Evolutionary conservation across 2,329 filamentous ascomycete species (phyloP).

Genomic region (Penicillium occitanis): DNA sequence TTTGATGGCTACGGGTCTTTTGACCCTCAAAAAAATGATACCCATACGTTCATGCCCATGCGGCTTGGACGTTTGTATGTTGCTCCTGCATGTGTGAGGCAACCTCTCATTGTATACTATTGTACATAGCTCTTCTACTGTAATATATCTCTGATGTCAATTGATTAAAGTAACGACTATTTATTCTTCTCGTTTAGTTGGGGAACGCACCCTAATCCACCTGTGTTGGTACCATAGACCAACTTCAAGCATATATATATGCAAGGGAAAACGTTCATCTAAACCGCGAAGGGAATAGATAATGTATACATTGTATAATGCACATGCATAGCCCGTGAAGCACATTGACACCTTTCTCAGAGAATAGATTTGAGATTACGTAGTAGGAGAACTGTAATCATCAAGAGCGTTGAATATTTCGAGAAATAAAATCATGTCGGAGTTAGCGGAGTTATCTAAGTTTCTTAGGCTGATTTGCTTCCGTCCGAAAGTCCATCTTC

Average conservation of each 20-base stretch:
- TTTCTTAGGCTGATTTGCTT: neutral
- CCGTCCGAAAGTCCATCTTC: neutral
- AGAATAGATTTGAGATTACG: too few species aligned
- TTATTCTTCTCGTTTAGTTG: too few species aligned
- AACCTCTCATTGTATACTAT: neutral
- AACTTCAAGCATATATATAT: too few species aligned
- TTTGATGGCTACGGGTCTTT: neutral
- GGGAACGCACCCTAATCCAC: too few species aligned
- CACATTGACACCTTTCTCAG: too few species aligned
- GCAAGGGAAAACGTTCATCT: too few species aligned
- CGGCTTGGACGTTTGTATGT: neutral
- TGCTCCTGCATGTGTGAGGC: neutral
- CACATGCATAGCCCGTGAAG: too few species aligned
- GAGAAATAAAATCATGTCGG: neutral
- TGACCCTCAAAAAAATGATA: slow-evolving; percentile 14
- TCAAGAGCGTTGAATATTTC: neutral
- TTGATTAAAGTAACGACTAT: neutral
- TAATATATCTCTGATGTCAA: neutral
- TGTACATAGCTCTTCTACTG: neutral
- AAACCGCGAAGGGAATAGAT: too few species aligned
- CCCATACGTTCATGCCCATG: slow-evolving; percentile 4
- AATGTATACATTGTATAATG: too few species aligned
- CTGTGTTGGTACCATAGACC: too few species aligned
- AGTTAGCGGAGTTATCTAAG: slow-evolving; percentile 13
- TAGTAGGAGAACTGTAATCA: too few species aligned